Base-by-base conservation (phyloP, 2,329 filamentous ascomycete species). In the Calonectria pseudoreteaudii region DNA sequence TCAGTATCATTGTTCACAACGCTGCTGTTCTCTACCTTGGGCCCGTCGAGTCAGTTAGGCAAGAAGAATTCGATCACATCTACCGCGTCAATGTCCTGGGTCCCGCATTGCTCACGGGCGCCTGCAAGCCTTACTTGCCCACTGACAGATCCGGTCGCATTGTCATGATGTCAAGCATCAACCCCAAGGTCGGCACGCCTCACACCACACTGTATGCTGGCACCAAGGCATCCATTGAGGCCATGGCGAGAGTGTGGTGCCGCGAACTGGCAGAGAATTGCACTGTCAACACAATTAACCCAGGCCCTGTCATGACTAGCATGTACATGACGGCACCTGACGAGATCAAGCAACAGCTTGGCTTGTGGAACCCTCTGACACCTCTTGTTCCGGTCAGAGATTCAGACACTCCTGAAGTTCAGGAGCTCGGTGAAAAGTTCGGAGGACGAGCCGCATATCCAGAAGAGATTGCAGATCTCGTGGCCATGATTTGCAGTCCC, bases 401-500 rank as follows among this genome's bases (percentile, higher is more conserved):
- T 49, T 81, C 77, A 73, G 82, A 83, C 53, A 60, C 70, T 2
- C 76, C 80, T 5, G 81, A 81, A 67, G 78, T 81, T 66, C 79
- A 82, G 77, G 78, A 80, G 68, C 76, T 83, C 80, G 91, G 92
- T 41, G 85, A 86, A 72, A 87, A 87, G 85, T 88, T 86, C 31
- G 85, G 86, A 0, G 84, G 87, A 47, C 86, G 89, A 71, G 87
- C 88, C 5, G 92, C 87, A 5, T 93, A 93, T 80, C 90, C 91
- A 13, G 87, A 89, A 74, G 92, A 93, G 82, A 86, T 93, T 83
- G 92, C 92, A 0, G 92, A 91, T 2, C 87, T 93, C 4, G 90
- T 93, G 38, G 91, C 87, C 10, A 93, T 93, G 91, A 85, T 93
- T n/a, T 93, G 91, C 80, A 88, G 87, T 14, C 87, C 87, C 2